Base-by-base conservation (phyloP, 1,284 basidiomycete genomes). In the Phylloboletellus chloephorus region DNA sequence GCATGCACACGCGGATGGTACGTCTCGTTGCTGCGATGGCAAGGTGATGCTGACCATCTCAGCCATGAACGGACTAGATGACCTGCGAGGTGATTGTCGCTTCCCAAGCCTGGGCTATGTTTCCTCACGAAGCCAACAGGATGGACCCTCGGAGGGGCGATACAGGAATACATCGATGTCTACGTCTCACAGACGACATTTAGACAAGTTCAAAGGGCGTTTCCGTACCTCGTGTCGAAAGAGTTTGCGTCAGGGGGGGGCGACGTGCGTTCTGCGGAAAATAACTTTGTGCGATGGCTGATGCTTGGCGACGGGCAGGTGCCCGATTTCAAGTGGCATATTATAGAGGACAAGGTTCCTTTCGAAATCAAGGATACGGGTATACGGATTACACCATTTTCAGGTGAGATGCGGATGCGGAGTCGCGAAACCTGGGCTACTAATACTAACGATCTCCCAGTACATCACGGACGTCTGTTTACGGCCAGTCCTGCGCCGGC, bases 31-130 rank as follows among this genome's bases (percentile, higher is more conserved):
- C 19, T 30, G 23, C 23, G 23, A 33, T 44, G 33, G 26, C 10
- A 7, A 28, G 16, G 9, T 16, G 46, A 31, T 31, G 15, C 30
- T 41, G 21, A 56, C 38, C 3, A 34, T 39, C 46, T 13, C 28
- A 85, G 87, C 87, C 10, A 85, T 88, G 69, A 88, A 89, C 54
- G 88, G 88, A 4, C 57, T 90, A 42, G 87, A 90, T 62, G 88
- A 90, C 58, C 67, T 90, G 24, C 69, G 87, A 71, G 81, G 84
- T 82, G 49, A 46, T 65, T 31, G 21, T 37, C 20, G 22, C 44
- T 45, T 42, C 20, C 13, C 24, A 1, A 13, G 4, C 31, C 12
- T 17, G 12, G 17, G 10, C 20, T 20, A 17, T 28, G 24, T 38
- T 29, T 23, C 28, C 7, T 39, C 30, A 6, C 13, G 32, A 22